Evolutionary conservation across 2,329 filamentous ascomycete genomes (phyloP).

Genomic region (Colletotrichum sp.): DNA sequence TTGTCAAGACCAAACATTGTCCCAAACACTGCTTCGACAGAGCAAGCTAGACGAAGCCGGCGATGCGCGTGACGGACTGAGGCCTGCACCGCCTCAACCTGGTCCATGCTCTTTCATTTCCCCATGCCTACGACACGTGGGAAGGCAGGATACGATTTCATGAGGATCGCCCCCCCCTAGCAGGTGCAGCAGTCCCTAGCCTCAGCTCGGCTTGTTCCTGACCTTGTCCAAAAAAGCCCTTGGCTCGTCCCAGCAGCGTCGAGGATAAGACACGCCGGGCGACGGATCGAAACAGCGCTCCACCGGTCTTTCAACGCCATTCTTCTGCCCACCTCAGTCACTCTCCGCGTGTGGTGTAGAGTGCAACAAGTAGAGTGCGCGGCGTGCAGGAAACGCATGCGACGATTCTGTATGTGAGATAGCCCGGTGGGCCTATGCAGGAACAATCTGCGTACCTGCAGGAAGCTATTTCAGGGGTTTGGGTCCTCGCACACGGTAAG

Average conservation of each 20-base stretch:
- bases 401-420: background rate
- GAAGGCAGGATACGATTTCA: slow-evolving; percentile 13
- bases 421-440: background rate
- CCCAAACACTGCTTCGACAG: background rate
- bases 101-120: slow-evolving; percentile 18
- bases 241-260: background rate
- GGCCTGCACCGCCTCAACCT: slow-evolving; percentile 8
- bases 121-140: slow-evolving; percentile 20
- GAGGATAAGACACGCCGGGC: background rate
- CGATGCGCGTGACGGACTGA: background rate
- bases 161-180: slow-evolving; percentile 13
- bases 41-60: background rate
- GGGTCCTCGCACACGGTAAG: background rate
- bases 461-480: background rate
- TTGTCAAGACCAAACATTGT: background rate
- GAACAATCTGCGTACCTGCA: slow-evolving; percentile 7
- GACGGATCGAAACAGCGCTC: background rate
- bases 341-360: background rate
- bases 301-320: background rate
- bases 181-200: slow-evolving; percentile 2
- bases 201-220: slow-evolving; percentile 13
- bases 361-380: background rate
- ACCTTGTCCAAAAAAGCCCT: slow-evolving; percentile 11
- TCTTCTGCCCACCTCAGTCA: background rate
- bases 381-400: background rate